Evolutionary conservation across 495 filamentous ascomycete genomes (phyloP).

Genomic region (Lichina pygmaea): DNA sequence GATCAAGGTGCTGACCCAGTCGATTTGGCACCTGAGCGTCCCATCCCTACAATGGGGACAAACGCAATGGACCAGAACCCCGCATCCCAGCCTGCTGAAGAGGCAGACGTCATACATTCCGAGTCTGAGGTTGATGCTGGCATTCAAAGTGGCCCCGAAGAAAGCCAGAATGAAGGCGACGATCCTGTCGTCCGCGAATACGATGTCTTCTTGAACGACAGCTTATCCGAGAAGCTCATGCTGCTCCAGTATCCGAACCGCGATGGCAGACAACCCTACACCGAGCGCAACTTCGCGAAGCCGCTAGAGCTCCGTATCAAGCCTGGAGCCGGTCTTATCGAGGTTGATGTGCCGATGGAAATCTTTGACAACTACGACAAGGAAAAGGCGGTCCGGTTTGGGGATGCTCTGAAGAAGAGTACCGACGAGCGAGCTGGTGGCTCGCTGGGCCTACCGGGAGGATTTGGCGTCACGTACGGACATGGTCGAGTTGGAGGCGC

Average conservation of each 20-base stretch:
- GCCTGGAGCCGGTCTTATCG: conserved; percentile 36
- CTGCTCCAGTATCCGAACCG: conserved; percentile 49
- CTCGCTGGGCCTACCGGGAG: conserved; percentile 28
- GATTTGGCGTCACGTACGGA: conserved; percentile 20
- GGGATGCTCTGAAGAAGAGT: conserved; percentile 33
- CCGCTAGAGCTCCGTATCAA: conserved; percentile 40
- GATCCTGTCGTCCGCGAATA: conserved; percentile 3
- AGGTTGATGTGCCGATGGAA: conserved; percentile 45
- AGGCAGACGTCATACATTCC: too few relatives aligned
- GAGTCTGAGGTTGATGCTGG: too few relatives aligned
- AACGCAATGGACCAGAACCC: too few relatives aligned
- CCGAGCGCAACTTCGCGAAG: conserved; percentile 20
- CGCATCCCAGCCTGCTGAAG: too few relatives aligned
- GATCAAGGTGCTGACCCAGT: too few relatives aligned
- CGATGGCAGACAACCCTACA: conserved; percentile 23
- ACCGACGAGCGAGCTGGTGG: conserved; percentile 25
- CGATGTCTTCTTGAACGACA: conserved; percentile 1
- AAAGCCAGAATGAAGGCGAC: background rate
- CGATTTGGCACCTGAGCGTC: too few relatives aligned
- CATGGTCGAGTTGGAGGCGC: conserved; percentile 2
- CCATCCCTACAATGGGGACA: too few relatives aligned
- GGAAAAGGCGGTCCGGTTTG: conserved; percentile 35
- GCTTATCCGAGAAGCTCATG: conserved; percentile 15
- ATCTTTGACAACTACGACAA: conserved; percentile 33
- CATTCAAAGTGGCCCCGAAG: too few relatives aligned